Evolutionary conservation across 108 stramenopile species (phyloP), one percentile per base, ranked within the genome.

Genomic region (Pseudonitzschia multiseries): DNA sequence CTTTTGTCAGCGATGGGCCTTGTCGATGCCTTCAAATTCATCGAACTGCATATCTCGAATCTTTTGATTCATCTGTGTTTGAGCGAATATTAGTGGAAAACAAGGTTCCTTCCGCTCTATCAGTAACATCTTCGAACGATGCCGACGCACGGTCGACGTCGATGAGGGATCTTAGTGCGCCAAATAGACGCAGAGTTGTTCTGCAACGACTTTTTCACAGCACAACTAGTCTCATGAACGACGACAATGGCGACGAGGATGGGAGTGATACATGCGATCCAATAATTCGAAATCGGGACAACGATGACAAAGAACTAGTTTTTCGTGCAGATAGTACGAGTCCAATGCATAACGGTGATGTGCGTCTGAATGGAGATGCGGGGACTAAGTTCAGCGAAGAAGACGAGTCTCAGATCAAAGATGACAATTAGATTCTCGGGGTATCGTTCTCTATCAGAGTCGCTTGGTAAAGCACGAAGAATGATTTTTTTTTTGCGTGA

Each of bases 1-100:
- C 96, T 21, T 93, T 83, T 88, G 96, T 94, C 15, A 78, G 69
- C 17, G 65, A 75, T 24, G 87, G 87, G 32, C 89, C 89, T 17
- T 92, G 91, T 66, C 76, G 92, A 44, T 92, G 86, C 72, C 43
- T 96, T 27, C 86, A 78, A 43, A 71, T 96, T 22, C 76, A 65
- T 52, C 67, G 81, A 26, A 77, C 68, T 18, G 63, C 73, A 13
- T 96, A 90, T 70, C 79, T 67, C 18, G 72, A 70, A 65, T 91
- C 95, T 50, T 79, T 89, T 18, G 92, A 90, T 72, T 90, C 92
- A 57, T 89, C 90, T 26, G 83, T 82, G 8, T 26, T 87, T 26
- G 94, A 95, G 69, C 76, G 77, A 29, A 41, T 27, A 33, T 42
- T 31, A 8, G 20, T 14, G 22, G 66, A 67, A 67, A 67, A 48